phyloP scores from a whole-genome alignment of 2,329 filamentous ascomycete species.

The Sordariomycetes sp. region DNA sequence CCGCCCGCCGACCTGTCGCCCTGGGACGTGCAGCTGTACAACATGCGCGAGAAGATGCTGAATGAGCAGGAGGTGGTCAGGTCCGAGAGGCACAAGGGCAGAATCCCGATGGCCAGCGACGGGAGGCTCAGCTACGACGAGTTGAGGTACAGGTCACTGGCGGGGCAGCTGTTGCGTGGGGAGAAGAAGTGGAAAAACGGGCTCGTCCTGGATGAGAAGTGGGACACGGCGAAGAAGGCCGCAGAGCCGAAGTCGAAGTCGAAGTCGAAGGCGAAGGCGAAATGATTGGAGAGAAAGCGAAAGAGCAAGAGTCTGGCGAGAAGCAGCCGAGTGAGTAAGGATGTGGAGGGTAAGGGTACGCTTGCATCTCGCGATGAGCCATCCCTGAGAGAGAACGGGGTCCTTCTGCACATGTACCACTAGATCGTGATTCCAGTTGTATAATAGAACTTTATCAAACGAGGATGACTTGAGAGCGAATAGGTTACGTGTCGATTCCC shows the following conservation, averaged over 20 bases:
- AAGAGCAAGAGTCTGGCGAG: slow-evolving; percentile 3
- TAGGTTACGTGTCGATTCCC: slow-evolving; percentile 9
- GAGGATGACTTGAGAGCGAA: slow-evolving; percentile 9
- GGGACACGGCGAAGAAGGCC: slow-evolving; percentile 21
- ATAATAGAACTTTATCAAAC: slow-evolving; percentile 14
- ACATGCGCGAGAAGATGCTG: slow-evolving; percentile 37
- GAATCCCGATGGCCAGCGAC: slow-evolving; percentile 27
- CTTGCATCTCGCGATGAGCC: too few relatives aligned
- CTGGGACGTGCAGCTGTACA: slow-evolving; percentile 55
- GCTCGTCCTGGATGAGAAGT: slow-evolving; percentile 33
- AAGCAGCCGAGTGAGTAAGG: neutral
- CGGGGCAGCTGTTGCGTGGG: slow-evolving; percentile 50
- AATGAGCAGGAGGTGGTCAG: slow-evolving; percentile 19
- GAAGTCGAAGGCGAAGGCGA: slow-evolving; percentile 9
- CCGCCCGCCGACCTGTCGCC: slow-evolving; percentile 47
- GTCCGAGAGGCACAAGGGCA: slow-evolving; percentile 7
- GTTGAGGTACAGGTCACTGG: slow-evolving; percentile 32
- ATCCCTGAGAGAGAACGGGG: neutral
- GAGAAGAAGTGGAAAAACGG: slow-evolving; percentile 49
- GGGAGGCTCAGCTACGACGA: slow-evolving; percentile 28
- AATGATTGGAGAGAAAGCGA: neutral
- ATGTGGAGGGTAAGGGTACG: neutral
- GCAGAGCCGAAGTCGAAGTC: slow-evolving; percentile 10
- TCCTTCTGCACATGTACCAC: slow-evolving; percentile 8
- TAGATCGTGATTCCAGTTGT: slow-evolving; percentile 18